These are phyloP conservation scores for Pyricularia grisea DNA, from an alignment of 2,329 filamentous ascomycete species.

Conservation along the genomic window DNA sequence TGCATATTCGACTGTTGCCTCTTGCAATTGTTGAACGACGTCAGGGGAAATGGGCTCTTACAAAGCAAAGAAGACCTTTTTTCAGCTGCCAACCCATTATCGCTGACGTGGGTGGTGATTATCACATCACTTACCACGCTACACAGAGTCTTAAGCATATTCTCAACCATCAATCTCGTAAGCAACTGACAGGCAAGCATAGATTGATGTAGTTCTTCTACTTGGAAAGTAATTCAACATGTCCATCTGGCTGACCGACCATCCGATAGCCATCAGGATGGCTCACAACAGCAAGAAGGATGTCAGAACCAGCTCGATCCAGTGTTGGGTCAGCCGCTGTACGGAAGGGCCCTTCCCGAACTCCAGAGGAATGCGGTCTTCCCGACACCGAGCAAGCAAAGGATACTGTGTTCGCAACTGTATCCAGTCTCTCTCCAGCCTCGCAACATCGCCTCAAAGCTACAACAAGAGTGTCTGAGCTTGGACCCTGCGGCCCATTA, in stretches of 20 bases:
- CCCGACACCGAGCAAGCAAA: background rate
- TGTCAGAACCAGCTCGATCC: background rate
- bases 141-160: background rate
- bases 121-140: background rate
- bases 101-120: background rate
- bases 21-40: background rate
- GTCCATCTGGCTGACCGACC: background rate
- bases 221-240: background rate
- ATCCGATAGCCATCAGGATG: background rate
- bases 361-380: background rate
- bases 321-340: background rate
- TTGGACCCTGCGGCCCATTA: background rate
- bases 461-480: background rate
- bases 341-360: background rate
- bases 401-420: background rate
- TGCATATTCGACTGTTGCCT: background rate
- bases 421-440: background rate
- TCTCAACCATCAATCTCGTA: background rate
- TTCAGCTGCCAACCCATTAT: background rate
- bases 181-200: background rate
- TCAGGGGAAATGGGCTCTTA: background rate
- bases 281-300: background rate
- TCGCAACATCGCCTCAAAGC: background rate
- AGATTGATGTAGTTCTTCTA: background rate
- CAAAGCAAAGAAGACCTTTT: background rate